A percentile compares a stretch with the other conserved stretches of the same genome.
These are phyloP conservation scores for Cyclostephanos tholiformis DNA, from an alignment of 108 stramenopile genomes.

Conservation along the genomic window DNA sequence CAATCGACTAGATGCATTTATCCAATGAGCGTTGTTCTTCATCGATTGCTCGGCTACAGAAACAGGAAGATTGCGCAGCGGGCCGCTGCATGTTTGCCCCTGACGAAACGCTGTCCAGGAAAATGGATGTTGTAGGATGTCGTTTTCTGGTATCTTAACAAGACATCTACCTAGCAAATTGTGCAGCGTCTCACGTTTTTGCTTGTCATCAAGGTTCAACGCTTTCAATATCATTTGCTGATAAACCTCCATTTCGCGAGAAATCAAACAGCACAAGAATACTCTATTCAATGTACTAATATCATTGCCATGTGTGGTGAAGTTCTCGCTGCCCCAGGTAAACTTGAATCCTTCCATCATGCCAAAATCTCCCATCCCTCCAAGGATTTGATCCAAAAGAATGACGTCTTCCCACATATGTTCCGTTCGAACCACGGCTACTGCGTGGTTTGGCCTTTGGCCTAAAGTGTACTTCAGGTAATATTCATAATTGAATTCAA, in stretches of 20 bases:
- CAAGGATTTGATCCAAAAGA: neutral
- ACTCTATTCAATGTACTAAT: neutral
- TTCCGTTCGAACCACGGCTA: conserved; percentile 16
- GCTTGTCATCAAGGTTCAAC: conserved; percentile 2
- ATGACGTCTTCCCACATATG: conserved; percentile 7
- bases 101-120: conserved; percentile 2
- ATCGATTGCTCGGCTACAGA: too few species aligned
- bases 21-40: too few species aligned
- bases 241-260: conserved; percentile 7
- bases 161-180: neutral
- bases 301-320: neutral
- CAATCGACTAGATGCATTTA: too few species aligned
- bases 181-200: conserved; percentile 1
- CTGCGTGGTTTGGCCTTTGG: conserved; percentile 2
- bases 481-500: conserved; percentile 5
- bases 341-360: neutral
- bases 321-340: neutral
- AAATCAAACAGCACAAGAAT: conserved; percentile 11
- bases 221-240: conserved; percentile 4
- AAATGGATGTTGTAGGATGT: neutral
- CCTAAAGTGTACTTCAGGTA: conserved; percentile 6
- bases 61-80: too few species aligned
- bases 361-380: neutral
- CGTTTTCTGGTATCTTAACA: neutral
- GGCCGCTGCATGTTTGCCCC: neutral